Evolutionary conservation across 83 land plant species (phyloP), one percentile per base, ranked within the genome.

Genomic region (Picea abies): DNA sequence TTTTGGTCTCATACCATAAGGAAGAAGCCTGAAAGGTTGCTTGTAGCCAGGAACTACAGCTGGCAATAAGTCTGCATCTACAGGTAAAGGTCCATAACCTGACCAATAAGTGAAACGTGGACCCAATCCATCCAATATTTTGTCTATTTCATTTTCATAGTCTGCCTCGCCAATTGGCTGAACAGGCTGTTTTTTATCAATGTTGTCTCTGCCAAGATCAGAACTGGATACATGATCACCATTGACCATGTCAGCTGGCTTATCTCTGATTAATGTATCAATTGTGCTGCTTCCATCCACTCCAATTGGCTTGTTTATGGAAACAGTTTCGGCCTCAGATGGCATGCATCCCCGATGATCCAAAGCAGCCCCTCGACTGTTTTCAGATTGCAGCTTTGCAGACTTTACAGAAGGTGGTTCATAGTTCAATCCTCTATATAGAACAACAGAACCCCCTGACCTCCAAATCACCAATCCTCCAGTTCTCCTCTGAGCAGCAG

Each of bases 381-480:
- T 37, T 70, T 70, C 47, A 70, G 75, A 70, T 70, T 70, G 75
- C 17, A 19, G 75, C 47, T 37, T 70, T 17, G 26, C 61, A 76
- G 61, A 17, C 22, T 76, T 76, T 22, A 25, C 68, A 22, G 82
- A 29, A 68, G 92, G 87, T 39, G 79, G 81, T 78, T 91, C 90
- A 84, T 93, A 94, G 47, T 81, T 90, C 64, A 88, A 88, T 52
- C 99, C 99, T 79, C 98, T 89, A 64, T 97, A 97, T 37, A 97
- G 68, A 64, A 89, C 87, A 79, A 93, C 79, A 71, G 95, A 84
- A 79, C 94, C 92, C n/a, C 98, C 98, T 35, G 98, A 86, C 77
- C 99, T 94, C 97, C 96, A 97, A 66, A 97, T 90, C 47, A 97
- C 99, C 86, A 97, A 66, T 4, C 99, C 99, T 63, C 98, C 97